These are phyloP conservation scores for Clitocybe nebularis DNA, from an alignment of 1,284 basidiomycete species.

Conservation along the genomic window DNA sequence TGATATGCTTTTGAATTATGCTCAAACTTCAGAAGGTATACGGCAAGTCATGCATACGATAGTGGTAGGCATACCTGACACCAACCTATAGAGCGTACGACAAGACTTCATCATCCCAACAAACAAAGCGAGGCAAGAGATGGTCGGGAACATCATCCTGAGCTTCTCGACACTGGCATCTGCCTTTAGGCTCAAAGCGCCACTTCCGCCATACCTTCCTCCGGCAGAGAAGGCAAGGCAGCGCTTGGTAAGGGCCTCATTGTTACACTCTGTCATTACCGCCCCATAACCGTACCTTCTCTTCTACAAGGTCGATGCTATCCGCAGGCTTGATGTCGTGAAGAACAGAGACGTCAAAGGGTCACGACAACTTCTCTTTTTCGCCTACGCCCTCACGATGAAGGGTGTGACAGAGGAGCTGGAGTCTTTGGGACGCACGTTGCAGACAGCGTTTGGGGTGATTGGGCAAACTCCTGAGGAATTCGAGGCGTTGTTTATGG, in stretches of 20 bases:
- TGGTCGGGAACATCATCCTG: slow-evolving; percentile 92
- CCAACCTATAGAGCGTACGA: slow-evolving; percentile 56
- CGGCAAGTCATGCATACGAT: slow-evolving; percentile 43
- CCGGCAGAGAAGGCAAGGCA: slow-evolving; percentile 83
- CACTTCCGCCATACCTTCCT: slow-evolving; percentile 92
- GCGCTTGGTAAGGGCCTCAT: slow-evolving; percentile 61
- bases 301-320: slow-evolving; percentile 65
- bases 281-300: background rate
- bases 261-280: background rate
- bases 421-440: slow-evolving; percentile 68
- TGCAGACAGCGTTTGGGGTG: slow-evolving; percentile 88
- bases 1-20: background rate
- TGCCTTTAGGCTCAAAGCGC: slow-evolving; percentile 85
- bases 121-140: slow-evolving; percentile 81
- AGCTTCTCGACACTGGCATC: slow-evolving; percentile 88
- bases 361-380: slow-evolving; percentile 86
- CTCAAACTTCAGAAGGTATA: slow-evolving; percentile 47
- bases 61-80: slow-evolving; percentile 1
- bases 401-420: slow-evolving; percentile 86
- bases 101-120: slow-evolving; percentile 88
- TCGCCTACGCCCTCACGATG: slow-evolving; percentile 93
- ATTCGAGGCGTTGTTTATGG: slow-evolving; percentile 64
- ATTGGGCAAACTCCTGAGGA: slow-evolving; percentile 68
- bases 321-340: slow-evolving; percentile 82
- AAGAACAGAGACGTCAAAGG: slow-evolving; percentile 69